These are phyloP conservation scores for Penicillium flavigenum DNA, from an alignment of 495 filamentous ascomycete species.

Conservation along the genomic window DNA sequence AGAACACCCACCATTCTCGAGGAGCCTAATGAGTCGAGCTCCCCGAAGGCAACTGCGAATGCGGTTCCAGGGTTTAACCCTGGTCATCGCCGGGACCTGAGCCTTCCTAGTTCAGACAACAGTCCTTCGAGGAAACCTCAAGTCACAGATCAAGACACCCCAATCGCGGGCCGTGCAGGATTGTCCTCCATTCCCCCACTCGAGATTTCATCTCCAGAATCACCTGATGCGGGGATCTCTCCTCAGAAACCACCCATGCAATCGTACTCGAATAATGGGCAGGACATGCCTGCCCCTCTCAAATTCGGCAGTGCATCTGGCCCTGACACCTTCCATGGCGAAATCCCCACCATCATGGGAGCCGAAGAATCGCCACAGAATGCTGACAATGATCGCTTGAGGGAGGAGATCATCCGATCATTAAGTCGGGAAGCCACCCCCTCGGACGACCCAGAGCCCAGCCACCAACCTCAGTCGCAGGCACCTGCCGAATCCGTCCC, in stretches of 20 bases:
- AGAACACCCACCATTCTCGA: conserved; percentile 60
- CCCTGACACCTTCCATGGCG: conserved; percentile 23
- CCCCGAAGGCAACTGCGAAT: conserved; percentile 18
- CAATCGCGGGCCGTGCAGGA: conserved; percentile 44
- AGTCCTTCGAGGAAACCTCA: conserved; percentile 61
- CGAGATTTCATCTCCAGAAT: conserved; percentile 13
- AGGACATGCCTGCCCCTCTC: conserved; percentile 45
- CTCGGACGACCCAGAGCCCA: conserved; percentile 35
- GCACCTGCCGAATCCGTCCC: conserved; percentile 51
- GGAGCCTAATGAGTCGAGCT: conserved; percentile 45
- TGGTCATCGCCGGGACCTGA: conserved; percentile 61
- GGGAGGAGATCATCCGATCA: conserved; percentile 80
- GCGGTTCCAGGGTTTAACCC: conserved; percentile 43
- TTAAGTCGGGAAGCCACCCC: conserved; percentile 54
- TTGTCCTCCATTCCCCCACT: conserved; percentile 39
- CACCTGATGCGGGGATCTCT: background rate
- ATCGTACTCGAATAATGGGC: conserved; percentile 31
- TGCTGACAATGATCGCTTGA: conserved; percentile 71
- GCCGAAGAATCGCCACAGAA: conserved; percentile 58
- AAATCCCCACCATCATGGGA: conserved; percentile 52
- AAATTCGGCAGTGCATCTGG: conserved; percentile 31
- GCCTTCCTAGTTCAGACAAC: conserved; percentile 60
- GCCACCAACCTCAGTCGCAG: conserved; percentile 23
- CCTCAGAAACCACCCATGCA: conserved; percentile 16
- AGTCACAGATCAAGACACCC: conserved; percentile 44